Conservation (phyloP, 1,284 basidiomycete genomes). For the Puccinia triticina region DNA sequence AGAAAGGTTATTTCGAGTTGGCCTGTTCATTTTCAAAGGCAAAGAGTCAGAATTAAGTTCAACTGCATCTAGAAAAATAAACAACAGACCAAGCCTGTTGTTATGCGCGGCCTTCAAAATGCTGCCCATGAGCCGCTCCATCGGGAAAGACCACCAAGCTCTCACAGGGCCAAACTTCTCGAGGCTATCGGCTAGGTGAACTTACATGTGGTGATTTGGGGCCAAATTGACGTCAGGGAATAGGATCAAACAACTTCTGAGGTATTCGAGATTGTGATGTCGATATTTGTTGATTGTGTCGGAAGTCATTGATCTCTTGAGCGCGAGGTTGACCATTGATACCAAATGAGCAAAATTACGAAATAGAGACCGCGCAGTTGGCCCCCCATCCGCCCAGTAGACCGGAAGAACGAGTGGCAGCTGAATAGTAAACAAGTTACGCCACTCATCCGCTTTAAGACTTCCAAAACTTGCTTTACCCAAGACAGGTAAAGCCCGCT, state of each 20-base stretch:
- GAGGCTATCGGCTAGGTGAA: slow-evolving; percentile 26
- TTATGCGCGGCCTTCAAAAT: slow-evolving; percentile 28
- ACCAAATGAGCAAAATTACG: slow-evolving; percentile 30
- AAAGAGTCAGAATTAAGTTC: neutral
- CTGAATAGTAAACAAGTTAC: slow-evolving; percentile 32
- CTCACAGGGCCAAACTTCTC: slow-evolving; percentile 12
- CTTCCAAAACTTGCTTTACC: slow-evolving; percentile 26
- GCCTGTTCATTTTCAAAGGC: neutral
- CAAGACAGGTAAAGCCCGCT: slow-evolving; percentile 2
- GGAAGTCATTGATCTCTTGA: slow-evolving; percentile 8
- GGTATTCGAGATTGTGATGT: neutral
- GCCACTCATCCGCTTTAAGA: slow-evolving; percentile 42
- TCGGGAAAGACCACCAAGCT: slow-evolving; percentile 41
- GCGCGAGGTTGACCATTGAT: slow-evolving; percentile 11
- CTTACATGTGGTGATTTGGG: slow-evolving; percentile 21
- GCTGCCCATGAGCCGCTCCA: too few relatives aligned
- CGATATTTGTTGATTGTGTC: slow-evolving; percentile 20
- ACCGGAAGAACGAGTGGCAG: slow-evolving; percentile 19
- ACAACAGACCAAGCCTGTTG: neutral
- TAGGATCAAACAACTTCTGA: slow-evolving; percentile 7
- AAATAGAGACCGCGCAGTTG: neutral
- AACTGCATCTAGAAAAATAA: neutral
- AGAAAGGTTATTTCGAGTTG: slow-evolving; percentile 1
- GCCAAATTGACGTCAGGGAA: slow-evolving; percentile 1
- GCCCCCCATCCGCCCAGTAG: neutral